Conservation (phyloP, 805 yeast genomes). For the Clavispora phyllophila region DNA sequence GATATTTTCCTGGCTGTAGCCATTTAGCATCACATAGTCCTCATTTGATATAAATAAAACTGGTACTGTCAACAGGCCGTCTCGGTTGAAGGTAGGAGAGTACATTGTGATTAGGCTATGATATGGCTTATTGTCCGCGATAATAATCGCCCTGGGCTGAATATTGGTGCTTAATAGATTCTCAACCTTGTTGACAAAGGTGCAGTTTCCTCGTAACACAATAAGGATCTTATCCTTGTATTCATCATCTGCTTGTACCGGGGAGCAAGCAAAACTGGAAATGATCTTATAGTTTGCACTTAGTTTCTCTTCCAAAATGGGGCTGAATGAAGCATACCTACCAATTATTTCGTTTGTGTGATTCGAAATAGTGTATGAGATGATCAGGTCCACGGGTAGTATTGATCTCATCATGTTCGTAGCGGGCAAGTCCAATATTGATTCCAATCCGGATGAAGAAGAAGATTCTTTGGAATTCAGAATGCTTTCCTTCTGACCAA, state of each 20-base stretch:
- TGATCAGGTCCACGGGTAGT: conserved; percentile 37
- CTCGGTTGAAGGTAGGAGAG: conserved; percentile 40
- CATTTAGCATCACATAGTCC: conserved; percentile 24
- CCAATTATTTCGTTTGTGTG: conserved; percentile 21
- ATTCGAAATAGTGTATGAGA: conserved; percentile 25
- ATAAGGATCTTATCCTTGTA: conserved; percentile 20
- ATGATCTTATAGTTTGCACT: conserved; percentile 23
- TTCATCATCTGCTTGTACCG: conserved; percentile 6
- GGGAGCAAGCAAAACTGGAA: conserved; percentile 27
- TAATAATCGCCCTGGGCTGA: conserved; percentile 47
- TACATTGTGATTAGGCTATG: conserved; percentile 52
- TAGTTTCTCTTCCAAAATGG: conserved; percentile 23
- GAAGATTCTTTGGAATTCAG: neutral
- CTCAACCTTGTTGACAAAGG: conserved; percentile 48
- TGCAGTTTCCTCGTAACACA: conserved; percentile 45
- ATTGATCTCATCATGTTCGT: conserved; percentile 30
- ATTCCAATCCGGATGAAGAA: neutral
- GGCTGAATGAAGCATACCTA: conserved; percentile 40
- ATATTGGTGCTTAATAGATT: conserved; percentile 31
- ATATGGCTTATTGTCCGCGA: conserved; percentile 48
- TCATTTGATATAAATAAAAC: conserved; percentile 47
- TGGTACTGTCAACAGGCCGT: conserved; percentile 38
- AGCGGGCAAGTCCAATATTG: conserved; percentile 7
- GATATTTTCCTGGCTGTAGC: conserved; percentile 8
- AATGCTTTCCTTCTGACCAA: neutral